Base-by-base conservation (phyloP, 257 asterid species). In the Petrea volubilis region DNA sequence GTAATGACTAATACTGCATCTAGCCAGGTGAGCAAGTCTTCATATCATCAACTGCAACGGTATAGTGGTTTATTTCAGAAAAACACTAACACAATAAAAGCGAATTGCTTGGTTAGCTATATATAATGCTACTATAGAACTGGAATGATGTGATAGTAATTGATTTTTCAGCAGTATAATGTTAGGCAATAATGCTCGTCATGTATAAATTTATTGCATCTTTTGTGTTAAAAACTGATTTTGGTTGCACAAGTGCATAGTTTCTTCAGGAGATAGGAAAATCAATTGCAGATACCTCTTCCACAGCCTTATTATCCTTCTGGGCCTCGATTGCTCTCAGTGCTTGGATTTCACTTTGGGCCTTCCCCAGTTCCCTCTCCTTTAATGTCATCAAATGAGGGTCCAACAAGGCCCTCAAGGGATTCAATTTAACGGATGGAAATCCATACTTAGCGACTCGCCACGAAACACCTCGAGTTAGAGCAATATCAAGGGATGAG, bases 241-340 rank as follows among this genome's bases (percentile, higher is more conserved):
- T n/a, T n/a, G n/a, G n/a, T n/a, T n/a, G n/a, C n/a, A n/a, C n/a
- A n/a, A 20, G 14, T 43, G 29, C 33, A 56, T 6, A 44, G 20
- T 25, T 57, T 36, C 23, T 24, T 44, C 25, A 44, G 44, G 33
- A 13, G 52, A 38, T 12, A 44, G 56, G 50, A 44, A 34, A 60
- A 28, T 34, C 9, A 17, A 53, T 58, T 67, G 17, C 2, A 25
- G 49, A 38, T 87, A 89, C 96, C 96, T 91, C 96, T 78, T 87
- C 91, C 11, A 87, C 74, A 28, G 98, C 95, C 78, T 85, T 89
- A n/a, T n/a, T n/a, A 60, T 91, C 91, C 82, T 91, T 94, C 46
- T 85, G 80, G 33, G 68, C 79, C 44, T 87, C 90, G 29, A 90
- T 84, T 67, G 91, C 89, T 83, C 66, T 82, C 67, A 86, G 64